These are phyloP conservation scores for Malania oleifera DNA, from an alignment of 164 flowering plant species.

Conservation along the genomic window DNA sequence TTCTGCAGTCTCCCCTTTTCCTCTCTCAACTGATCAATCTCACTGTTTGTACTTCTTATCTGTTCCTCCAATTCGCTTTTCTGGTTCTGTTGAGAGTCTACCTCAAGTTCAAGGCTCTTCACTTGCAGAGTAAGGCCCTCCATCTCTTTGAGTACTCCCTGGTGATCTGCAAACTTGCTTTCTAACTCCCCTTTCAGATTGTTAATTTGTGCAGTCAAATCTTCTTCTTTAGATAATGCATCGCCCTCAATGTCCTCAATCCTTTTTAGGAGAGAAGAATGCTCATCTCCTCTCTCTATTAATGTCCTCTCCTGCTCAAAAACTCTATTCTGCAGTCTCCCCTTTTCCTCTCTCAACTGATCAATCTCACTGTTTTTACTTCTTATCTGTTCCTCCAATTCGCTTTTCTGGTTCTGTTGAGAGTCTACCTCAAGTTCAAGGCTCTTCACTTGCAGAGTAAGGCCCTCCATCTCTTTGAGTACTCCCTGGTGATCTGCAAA, in stretches of 20 bases:
- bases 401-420: not conserved
- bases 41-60: not conserved
- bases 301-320: not conserved
- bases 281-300: not conserved
- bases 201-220: slow-evolving; percentile 26
- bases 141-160: too few relatives aligned
- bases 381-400: not conserved
- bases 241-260: too few relatives aligned
- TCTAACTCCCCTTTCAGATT: too few relatives aligned
- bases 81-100: too few relatives aligned
- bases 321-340: not conserved
- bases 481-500: too few relatives aligned
- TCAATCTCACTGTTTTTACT: not conserved
- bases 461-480: too few relatives aligned
- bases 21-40: not conserved
- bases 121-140: not conserved
- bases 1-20: not conserved
- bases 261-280: not conserved
- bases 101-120: not conserved
- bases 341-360: not conserved
- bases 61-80: too few relatives aligned
- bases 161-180: too few relatives aligned
- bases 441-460: too few relatives aligned
- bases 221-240: slow-evolving; percentile 21
- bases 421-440: too few relatives aligned